Percentiles rank a stretch among this genome's conserved stretches.
phyloP scores from a whole-genome alignment of 495 filamentous ascomycete genomes.

The Tuber umbilicatum region DNA sequence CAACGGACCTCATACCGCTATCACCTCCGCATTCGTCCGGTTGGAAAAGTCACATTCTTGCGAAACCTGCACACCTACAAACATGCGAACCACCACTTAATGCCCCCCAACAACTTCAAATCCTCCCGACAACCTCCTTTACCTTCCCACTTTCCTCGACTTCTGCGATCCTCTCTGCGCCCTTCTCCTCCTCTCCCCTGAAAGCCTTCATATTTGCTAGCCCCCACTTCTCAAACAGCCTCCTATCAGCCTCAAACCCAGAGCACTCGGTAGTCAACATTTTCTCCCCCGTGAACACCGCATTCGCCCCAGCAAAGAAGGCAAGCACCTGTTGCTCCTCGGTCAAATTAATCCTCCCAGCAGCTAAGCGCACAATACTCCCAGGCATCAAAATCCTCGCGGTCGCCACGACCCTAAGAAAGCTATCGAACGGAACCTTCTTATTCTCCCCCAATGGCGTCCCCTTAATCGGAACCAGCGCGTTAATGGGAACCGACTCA shows the following conservation, averaged over 20 bases:
- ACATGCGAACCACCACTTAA: background rate
- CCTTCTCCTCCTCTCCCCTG: constrained; percentile 49
- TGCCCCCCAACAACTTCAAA: background rate
- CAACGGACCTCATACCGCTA: background rate
- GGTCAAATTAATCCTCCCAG: constrained; percentile 65
- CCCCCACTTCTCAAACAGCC: constrained; percentile 72
- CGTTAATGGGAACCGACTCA: constrained; percentile 79
- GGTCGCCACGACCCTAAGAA: constrained; percentile 70
- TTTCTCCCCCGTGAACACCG: constrained; percentile 84
- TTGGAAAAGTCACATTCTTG: background rate
- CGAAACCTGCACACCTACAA: background rate
- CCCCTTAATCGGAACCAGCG: constrained; percentile 76
- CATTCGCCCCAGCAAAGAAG: constrained; percentile 80
- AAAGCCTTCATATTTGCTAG: constrained; percentile 61
- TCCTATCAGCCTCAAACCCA: constrained; percentile 78
- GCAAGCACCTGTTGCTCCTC: constrained; percentile 80
- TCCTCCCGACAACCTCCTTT: background rate
- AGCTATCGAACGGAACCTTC: constrained; percentile 60
- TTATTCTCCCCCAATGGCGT: constrained; percentile 68
- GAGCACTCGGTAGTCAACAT: constrained; percentile 85
- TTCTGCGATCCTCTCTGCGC: constrained; percentile 46
- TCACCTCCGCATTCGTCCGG: background rate
- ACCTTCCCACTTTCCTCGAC: background rate
- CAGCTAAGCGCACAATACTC: constrained; percentile 75
- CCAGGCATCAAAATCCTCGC: constrained; percentile 69